Base-by-base conservation (phyloP, 1,284 basidiomycete genomes). In the Marasmius sp. region DNA sequence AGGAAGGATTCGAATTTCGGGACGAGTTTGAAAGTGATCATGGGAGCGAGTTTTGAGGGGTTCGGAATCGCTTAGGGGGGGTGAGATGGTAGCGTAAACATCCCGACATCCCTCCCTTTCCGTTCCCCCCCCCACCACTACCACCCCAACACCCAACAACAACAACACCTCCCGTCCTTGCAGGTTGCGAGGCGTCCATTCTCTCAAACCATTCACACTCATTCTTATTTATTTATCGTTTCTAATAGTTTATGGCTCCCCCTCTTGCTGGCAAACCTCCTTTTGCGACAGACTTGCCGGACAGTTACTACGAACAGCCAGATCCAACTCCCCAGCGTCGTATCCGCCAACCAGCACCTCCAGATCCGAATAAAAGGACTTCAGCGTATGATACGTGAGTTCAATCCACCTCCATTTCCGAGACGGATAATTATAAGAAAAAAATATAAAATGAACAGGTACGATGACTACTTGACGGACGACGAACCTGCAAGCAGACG, bases 211-310 rank as follows among this genome's bases (percentile, higher is more conserved):
- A 36, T 61, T 27, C n/a, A 10, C 52, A 12, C 37, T 36, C 43
- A 33, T 34, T 49, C 61, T 59, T 52, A 18, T 27, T 27, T 27
- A 27, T 27, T 27, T 27, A n/a, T n/a, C n/a, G n/a, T n/a, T n/a
- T n/a, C n/a, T n/a, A n/a, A n/a, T n/a, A 20, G 59, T 37, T 22
- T 20, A 78, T 79, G 75, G 67, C 82, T 39, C 81, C 85, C 63
- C 77, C 86, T 65, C 52, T 54, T 37, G 84, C 85, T 70, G 85
- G 83, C 66, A 81, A 79, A 76, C 87, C 88, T 47, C 86, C 87
- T 52, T 89, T 84, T 71, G 87, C 86, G 48, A 89, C 86, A 47
- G 85, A 90, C 75, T 80, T 85, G 70, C 84, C 85, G 22, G 86
- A 89, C 72, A 81, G 82, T 43, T 74, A 81, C 65, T 89, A 85